Evolutionary conservation across 2,329 filamentous ascomycete genomes (phyloP), one percentile per base, ranked within the genome.

Genomic region (Sarocladium brachiariae): DNA sequence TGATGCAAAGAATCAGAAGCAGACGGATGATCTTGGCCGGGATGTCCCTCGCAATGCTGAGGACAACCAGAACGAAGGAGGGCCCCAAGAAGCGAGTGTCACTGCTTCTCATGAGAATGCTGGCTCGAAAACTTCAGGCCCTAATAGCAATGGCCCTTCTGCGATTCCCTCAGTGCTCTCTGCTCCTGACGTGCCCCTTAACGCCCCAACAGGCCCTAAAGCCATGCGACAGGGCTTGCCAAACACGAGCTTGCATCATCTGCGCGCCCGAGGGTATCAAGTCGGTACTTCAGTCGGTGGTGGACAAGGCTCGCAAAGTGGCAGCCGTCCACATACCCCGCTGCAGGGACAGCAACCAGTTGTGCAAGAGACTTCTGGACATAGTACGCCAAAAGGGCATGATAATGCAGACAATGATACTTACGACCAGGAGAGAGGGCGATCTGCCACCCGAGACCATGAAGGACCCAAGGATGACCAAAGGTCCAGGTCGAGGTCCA

Each of bases 181-280:
- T 50, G 61, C 58, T 52, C 66, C 70, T 55, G 66, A 71, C 59
- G 67, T 70, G 49, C 81, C 81, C 39, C 66, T 83, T 69, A 89
- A 77, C 70, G 93, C 93, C 24, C 93, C 93, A 24, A 95, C 87
- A 50, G 93, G 91, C 9, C 93, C 93, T 45, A 91, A 93, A 69
- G 93, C 93, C 16, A 95, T 97, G 89, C 81, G 92, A 55, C 86
- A 93, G 67, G 89, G 90, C 25, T 74, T 90, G 10, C 87, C 88
- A 49, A 95, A 95, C 65, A 91, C 85, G 52, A 88, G 87, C 57
- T 78, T 87, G 50, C 78, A 83, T 56, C 80, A 86, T 59, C 64
- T 84, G 64, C 73, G 81, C 55, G 78, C 78, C 21, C 68, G 74
- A 55, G 75, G 74, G 34, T 72, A 70, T 61, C 74, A 66, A 56